Percentiles rank a stretch among this genome's conserved stretches.
Conservation (phyloP, 345 rosid species). For the Citrus reticulata region DNA sequence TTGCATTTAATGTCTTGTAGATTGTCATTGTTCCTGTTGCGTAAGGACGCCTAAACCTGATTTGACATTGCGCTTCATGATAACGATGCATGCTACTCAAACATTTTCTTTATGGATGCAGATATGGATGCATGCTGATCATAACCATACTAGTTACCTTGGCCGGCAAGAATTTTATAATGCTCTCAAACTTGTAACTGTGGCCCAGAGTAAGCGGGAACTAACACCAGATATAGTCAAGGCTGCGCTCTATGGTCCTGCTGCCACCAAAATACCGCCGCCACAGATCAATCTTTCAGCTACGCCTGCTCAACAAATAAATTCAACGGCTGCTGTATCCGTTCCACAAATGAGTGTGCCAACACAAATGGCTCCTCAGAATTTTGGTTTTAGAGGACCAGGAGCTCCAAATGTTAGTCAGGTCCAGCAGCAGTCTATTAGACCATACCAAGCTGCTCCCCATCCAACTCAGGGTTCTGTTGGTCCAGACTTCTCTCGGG, state of each 20-base stretch:
- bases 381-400: constrained; percentile 58
- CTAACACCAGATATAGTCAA: constrained; percentile 91
- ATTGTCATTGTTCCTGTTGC: background rate
- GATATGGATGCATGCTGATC: constrained; percentile 93
- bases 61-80: background rate
- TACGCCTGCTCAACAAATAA: constrained; percentile 42
- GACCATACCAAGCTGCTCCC: constrained; percentile 54
- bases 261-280: constrained; percentile 94
- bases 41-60: background rate
- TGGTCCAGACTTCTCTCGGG: constrained; percentile 50
- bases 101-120: constrained; percentile 30
- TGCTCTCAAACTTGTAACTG: constrained; percentile 93
- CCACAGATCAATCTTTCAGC: constrained; percentile 81
- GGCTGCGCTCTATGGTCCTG: constrained; percentile 88
- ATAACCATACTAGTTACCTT: constrained; percentile 68
- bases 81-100: constrained; percentile 5
- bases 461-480: constrained; percentile 41
- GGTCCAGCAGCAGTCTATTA: constrained; percentile 47
- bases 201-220: constrained; percentile 93
- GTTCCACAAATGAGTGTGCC: constrained; percentile 31
- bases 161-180: constrained; percentile 81
- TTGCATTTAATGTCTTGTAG: background rate
- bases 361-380: constrained; percentile 37
- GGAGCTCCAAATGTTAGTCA: constrained; percentile 47
- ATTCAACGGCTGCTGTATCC: constrained; percentile 32